These are phyloP conservation scores for Colletotrichum eleusines DNA, from an alignment of 2,329 filamentous ascomycete species.

Conservation along the genomic window DNA sequence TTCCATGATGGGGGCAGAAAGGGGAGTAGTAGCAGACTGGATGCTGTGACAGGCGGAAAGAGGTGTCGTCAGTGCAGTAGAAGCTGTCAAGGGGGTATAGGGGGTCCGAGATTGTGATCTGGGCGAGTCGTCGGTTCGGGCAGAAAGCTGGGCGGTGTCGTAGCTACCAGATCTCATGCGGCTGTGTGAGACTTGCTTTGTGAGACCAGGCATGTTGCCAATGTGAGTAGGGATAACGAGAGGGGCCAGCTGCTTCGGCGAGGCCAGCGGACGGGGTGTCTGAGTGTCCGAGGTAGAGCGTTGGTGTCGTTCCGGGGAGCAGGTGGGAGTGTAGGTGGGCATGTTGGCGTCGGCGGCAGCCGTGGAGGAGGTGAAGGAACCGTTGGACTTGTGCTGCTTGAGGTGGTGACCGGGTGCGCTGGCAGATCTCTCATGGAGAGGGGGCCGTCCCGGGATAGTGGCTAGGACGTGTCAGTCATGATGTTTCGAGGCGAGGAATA, in stretches of 20 bases:
- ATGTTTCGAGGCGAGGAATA: neutral
- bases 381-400: constrained; percentile 58
- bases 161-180: constrained; percentile 61
- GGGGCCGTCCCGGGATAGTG: constrained; percentile 74
- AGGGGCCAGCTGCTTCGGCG: constrained; percentile 67
- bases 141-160: constrained; percentile 56
- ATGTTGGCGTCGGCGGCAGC: constrained; percentile 43
- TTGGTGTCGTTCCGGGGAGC: constrained; percentile 38
- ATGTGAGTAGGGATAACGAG: constrained; percentile 63
- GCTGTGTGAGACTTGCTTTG: constrained; percentile 56
- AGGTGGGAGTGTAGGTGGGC: constrained; percentile 4
- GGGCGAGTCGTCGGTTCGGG: constrained; percentile 61
- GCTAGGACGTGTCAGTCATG: constrained; percentile 56
- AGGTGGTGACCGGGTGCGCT: constrained; percentile 69
- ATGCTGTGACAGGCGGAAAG: constrained; percentile 55
- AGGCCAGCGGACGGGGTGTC: constrained; percentile 52
- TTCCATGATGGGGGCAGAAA: constrained; percentile 62
- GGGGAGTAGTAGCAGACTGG: constrained; percentile 50
- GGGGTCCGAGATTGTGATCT: constrained; percentile 54
- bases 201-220: constrained; percentile 38
- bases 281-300: constrained; percentile 40
- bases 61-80: constrained; percentile 57
- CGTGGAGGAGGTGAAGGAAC: constrained; percentile 50
- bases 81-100: constrained; percentile 59
- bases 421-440: constrained; percentile 73